Evolutionary conservation across 2,329 filamentous ascomycete species (phyloP), one percentile per base, ranked within the genome.

Genomic region (Raffaelea albimanens): DNA sequence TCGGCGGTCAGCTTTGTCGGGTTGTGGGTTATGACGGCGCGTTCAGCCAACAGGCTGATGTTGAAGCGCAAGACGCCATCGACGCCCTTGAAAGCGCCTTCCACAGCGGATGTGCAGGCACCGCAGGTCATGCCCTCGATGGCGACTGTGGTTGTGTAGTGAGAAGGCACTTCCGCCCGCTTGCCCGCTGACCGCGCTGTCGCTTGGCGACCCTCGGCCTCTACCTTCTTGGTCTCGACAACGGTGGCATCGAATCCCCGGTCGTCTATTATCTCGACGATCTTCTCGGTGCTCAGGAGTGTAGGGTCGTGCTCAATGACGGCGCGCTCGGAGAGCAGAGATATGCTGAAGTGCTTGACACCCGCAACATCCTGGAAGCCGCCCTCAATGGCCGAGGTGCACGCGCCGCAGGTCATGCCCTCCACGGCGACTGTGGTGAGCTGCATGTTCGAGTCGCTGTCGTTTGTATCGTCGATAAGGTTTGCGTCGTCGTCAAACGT

Each of bases 101-200:
- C 87, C 2, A 97, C 82, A 5, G 91, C 89, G 1, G 91, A 91
- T 1, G 93, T 97, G 65, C 93, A 98, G 39, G 93, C 88, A 20
- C 91, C 91, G 61, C 93, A 97, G 1, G 93, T 98, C 93, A 98
- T 98, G 44, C 93, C 93, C 56, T 93, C 87, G 47, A 98, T 87
- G 4, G 86, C 82, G 18, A 98, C 75, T 0, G 90, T 97, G 0
- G 90, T 96, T 1, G 80, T 87, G 48, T 83, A 73, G 4, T 77
- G 58, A 44, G 68, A 66, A 52, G 70, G 64, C 3, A 20, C 18
- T 22, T 20, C 14, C 49, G 61, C 61, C 34, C 21, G 18, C 2
- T 78, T 73, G 4, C 76, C 58, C 49, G 67, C 67, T 54, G 68
- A 64, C 49, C 8, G 61, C 50, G 46, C 65, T 68, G 38, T 21